Evolutionary conservation across 75 land plant genomes (phyloP), one percentile per base, ranked within the genome.

Genomic region (Pinus taeda): DNA sequence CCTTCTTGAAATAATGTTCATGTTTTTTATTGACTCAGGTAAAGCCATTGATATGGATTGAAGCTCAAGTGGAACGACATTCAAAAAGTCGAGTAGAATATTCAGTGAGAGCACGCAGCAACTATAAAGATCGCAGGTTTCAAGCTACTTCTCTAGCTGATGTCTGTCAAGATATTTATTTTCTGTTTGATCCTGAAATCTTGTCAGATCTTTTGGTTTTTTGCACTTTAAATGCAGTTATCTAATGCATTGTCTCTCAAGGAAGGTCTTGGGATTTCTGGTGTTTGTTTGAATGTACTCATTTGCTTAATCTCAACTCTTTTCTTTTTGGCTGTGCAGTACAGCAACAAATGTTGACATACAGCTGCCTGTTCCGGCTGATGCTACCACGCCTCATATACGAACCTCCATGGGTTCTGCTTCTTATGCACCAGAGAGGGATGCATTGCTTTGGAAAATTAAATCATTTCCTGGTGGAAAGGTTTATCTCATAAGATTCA

Each of bases 391-490:
- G 58, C 98, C 96, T 65, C 84, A 86, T 75, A 75, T 95, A 24
- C 85, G 98, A 57, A 93, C 98, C 14, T 95, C 98, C 17, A 93
- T 95, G 98, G 98, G 98, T 57, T 88, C 98, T 75, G 89, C 96
- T 80, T 76, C 93, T 58, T 95, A 95, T 89, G 96, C 96, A 57
- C 98, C 98, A 24, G 98, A 95, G 80, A 89, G 78, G 59, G 98
- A 95, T 82, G 96, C 98, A 57, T 67, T 95, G 60, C 60, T 91
- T 26, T 95, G 98, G 98, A 95, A 93, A 80, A 95, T 95, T 55
- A 95, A 89, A 81, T 95, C 98, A 75, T 95, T 95, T 88, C 98
- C 98, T 73, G 98, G 98, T 76, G 96, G 96, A 74, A 95, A 95
- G 93, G 98, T 93, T 74, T 74, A 13, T 60, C 13, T 11, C 42